phyloP scores from a whole-genome alignment of 164 flowering plant species.

The Berberis vulgaris region DNA sequence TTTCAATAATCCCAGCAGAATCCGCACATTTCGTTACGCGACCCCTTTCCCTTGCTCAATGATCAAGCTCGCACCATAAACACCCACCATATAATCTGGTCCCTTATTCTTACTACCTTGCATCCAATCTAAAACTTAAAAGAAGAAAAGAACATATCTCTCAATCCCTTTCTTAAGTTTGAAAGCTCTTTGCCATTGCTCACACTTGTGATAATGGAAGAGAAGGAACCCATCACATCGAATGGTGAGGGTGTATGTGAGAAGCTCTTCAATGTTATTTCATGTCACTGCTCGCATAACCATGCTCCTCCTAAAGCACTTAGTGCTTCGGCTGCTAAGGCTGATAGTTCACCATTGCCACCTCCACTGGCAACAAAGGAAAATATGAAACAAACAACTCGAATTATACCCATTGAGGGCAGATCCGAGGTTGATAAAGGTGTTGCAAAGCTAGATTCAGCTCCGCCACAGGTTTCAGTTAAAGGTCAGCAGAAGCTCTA shows the following conservation, averaged over 20 bases:
- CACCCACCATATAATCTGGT: too few species aligned
- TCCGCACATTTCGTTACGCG: too few species aligned
- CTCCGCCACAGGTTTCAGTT: not conserved
- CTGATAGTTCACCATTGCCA: slow-evolving; percentile 3
- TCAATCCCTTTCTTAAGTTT: too few species aligned
- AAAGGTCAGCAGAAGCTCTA: not conserved
- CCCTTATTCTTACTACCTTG: too few species aligned
- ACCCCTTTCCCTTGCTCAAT: too few species aligned
- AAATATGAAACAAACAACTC: not conserved
- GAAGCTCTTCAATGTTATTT: slow-evolving; percentile 19
- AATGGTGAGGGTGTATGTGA: slow-evolving; percentile 17
- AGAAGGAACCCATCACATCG: slow-evolving; percentile 3
- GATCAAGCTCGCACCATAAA: too few species aligned
- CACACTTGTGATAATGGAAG: slow-evolving; percentile 9
- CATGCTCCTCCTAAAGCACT: not conserved
- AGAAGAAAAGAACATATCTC: too few species aligned
- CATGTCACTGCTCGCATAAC: not conserved
- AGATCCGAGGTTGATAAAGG: not conserved
- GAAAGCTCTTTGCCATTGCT: not conserved
- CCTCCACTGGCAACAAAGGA: not conserved
- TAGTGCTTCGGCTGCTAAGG: slow-evolving; percentile 7
- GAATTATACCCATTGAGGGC: not conserved
- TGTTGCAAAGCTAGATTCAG: slow-evolving; percentile 1
- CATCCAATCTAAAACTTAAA: too few species aligned
- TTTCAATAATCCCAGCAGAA: too few species aligned